Evolutionary conservation across 2,329 filamentous ascomycete genomes (phyloP), one percentile per base, ranked within the genome.

Genomic region (Lachnum nothofagi): DNA sequence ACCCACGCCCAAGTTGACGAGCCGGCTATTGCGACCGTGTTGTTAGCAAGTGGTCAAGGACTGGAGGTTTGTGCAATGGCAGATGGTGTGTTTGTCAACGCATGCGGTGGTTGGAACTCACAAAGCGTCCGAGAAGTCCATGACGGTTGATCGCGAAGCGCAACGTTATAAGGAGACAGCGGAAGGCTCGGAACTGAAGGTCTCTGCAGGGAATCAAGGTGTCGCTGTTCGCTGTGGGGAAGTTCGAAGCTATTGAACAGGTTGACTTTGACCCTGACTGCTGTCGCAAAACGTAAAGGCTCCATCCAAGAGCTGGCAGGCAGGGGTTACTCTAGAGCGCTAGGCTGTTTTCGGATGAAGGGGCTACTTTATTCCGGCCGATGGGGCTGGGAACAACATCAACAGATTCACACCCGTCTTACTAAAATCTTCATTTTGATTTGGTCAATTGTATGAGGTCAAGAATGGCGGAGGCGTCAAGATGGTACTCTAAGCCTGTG

Each of bases 61-160:
- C 19, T 42, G 34, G 35, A 42, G 27, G 31, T 16, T 41, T 34
- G 49, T 46, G 49, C 56, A 59, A 57, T 57, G 42, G 51, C 48
- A 39, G 42, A 39, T 19, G 12, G 25, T 31, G 35, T 48, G 39
- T 35, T 55, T 50, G 52, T 58, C 44, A 40, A 34, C 27, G 20
- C 27, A 44, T 42, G 47, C 17, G 35, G 41, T 42, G 35, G 46
- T 45, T 38, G 23, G 42, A 55, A 78, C 87, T 74, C 78, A 94
- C 89, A 95, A 94, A 68, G 83, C 84, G 72, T 95, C 89, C 56
- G 88, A 91, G 75, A 90, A 88, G 72, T 95, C 90, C 89, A 95
- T 95, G 59, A 67, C 75, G 65, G 56, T 17, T 16, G 23, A 39
- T 39, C 29, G 40, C 29, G 20, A 34, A 25, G 34, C 42, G 40